phyloP scores from a whole-genome alignment of 2,329 filamentous ascomycete species.

The Paradendryphiella salina region DNA sequence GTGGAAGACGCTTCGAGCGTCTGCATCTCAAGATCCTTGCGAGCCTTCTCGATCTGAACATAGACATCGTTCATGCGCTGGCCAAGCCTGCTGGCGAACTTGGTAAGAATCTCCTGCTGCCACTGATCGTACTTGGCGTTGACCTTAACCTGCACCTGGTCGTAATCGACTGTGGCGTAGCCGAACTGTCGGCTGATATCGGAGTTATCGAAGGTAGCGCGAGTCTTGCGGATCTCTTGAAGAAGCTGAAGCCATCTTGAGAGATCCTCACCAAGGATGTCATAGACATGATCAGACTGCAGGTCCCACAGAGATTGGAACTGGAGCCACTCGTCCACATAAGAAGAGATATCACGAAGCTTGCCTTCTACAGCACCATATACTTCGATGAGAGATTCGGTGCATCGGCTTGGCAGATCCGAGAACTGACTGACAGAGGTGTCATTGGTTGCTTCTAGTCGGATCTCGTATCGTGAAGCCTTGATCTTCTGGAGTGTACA shows the following conservation, averaged over 20 bases:
- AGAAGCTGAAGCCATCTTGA: conserved; percentile 91
- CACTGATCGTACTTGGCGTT: conserved; percentile 99
- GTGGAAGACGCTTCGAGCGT: conserved; percentile 93
- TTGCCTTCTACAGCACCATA: conserved; percentile 85
- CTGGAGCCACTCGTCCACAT: conserved; percentile 97
- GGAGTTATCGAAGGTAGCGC: conserved; percentile 95
- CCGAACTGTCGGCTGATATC: conserved; percentile 92
- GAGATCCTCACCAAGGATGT: conserved; percentile 86
- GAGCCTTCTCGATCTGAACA: conserved; percentile 85
- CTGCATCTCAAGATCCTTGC: conserved; percentile 87
- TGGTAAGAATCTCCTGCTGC: conserved; percentile 95
- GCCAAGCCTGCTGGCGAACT: conserved; percentile 87
- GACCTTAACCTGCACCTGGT: conserved; percentile 97
- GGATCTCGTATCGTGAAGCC: conserved; percentile 92
- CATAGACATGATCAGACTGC: conserved; percentile 93
- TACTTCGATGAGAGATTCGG: conserved; percentile 74
- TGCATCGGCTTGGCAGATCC: conserved; percentile 81
- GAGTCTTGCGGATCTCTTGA: conserved; percentile 95
- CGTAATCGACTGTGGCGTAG: conserved; percentile 93
- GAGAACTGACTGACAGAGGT: conserved; percentile 72
- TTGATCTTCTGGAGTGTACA: conserved; percentile 95
- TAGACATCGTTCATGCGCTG: conserved; percentile 91
- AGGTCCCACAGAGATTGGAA: conserved; percentile 99
- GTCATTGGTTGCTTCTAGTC: conserved; percentile 64
- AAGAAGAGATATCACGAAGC: conserved; percentile 74